Base-by-base conservation (phyloP, 2,329 filamentous ascomycete genomes). In the Colletotrichum kahawae region DNA sequence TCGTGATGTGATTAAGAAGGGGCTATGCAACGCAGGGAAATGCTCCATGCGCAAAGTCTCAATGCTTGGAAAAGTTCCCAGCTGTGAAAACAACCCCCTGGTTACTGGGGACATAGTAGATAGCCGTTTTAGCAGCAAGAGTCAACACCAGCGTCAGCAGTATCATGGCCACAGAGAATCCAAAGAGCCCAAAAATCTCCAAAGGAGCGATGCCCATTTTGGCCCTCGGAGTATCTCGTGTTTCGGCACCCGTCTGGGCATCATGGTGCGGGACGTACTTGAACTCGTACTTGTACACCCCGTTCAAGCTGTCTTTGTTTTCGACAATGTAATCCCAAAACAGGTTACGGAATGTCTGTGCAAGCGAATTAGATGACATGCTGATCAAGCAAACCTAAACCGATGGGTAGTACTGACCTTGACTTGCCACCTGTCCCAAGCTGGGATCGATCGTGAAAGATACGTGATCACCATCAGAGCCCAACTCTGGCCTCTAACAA, bases 391-490 rank as follows among this genome's bases (percentile, higher is more conserved):
- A 21, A 21, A 21, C 21, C 3, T 21, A 21, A 21, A 21, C 21
- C 21, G 21, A 21, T 21, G 21, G 21, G 21, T 21, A 21, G 21
- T 21, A 29, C 54, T 57, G 0, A 57, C 54, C 24, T 57, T 57
- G 54, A 57, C 27, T 18, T 57, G 54, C 54, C 54, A 57, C 16
- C 54, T 57, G 54, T 57, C 54, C 54, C 54, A 57, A 57, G 54
- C 54, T 3, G 54, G 54, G 14, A 57, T 57, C 13, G 54, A 57
- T 2, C 54, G n/a, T 57, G 54, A 57, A 1, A 57, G 54, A 29
- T 57, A 57, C 2, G 54, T 57, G 16, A 57, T 57, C 27, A 29
- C 54, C 54, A 57, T 29, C 18, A 57, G 13, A 57, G 54, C 34
- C 60, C 60, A 64, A 14, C 60, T 48, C 33, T 38, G 34, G 36